Evolutionary conservation across 139 green algal genomes (phyloP).

Genomic region (Tetradesmus obliquus): DNA sequence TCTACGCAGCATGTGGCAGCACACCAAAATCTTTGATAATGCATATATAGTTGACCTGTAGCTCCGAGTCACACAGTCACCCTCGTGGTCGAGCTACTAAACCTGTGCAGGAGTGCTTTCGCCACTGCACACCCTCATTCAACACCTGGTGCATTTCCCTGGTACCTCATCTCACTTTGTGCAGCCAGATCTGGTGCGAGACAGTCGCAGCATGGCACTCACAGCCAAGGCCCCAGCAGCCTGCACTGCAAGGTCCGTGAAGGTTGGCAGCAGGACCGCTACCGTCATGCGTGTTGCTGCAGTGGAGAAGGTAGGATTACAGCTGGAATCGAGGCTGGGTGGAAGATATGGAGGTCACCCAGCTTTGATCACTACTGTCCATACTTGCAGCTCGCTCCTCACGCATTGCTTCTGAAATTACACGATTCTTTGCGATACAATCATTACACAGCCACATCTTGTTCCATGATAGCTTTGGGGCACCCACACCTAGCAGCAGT

Average conservation of each 20-base stretch:
- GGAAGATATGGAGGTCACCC: background rate
- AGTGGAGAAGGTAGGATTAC: slow-evolving; percentile 23
- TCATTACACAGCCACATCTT: background rate
- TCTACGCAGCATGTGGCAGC: background rate
- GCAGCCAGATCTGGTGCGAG: background rate
- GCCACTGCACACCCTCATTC: background rate
- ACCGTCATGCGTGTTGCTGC: slow-evolving; percentile 18
- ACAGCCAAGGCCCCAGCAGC: slow-evolving; percentile 41
- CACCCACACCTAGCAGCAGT: background rate
- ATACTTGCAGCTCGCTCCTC: background rate
- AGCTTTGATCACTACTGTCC: background rate
- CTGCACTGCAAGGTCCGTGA: slow-evolving; percentile 29
- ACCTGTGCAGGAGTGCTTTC: background rate
- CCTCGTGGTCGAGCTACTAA: background rate
- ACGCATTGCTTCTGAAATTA: background rate
- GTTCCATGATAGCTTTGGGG: background rate
- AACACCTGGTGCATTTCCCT: background rate
- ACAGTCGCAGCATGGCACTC: slow-evolving; percentile 17
- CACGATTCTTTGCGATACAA: background rate
- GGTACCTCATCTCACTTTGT: background rate
- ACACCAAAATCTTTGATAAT: background rate
- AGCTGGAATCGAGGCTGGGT: background rate
- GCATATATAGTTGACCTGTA: background rate
- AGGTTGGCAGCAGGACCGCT: slow-evolving; percentile 27
- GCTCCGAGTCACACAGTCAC: background rate